These are phyloP conservation scores for Ambrosiella beaveri DNA, from an alignment of 2,329 filamentous ascomycete genomes.

Conservation along the genomic window DNA sequence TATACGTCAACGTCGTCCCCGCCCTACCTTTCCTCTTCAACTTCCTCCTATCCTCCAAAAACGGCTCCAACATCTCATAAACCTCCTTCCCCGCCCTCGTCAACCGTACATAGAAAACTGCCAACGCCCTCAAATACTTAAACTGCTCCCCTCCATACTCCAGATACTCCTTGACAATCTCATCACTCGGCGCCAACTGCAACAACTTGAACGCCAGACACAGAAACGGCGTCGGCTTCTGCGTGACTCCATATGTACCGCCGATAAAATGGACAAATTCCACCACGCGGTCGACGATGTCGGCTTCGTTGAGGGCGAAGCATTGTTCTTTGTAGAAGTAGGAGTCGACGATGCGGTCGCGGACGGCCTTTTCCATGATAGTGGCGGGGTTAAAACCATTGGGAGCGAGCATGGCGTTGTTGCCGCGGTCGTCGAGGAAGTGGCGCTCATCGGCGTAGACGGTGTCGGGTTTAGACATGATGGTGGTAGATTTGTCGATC, in stretches of 20 bases:
- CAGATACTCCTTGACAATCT: slow-evolving; percentile 65
- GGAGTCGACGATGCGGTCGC: slow-evolving; percentile 84
- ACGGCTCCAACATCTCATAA: slow-evolving; percentile 63
- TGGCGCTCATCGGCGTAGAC: slow-evolving; percentile 64
- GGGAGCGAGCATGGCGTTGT: slow-evolving; percentile 54
- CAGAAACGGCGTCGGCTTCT: slow-evolving; percentile 81
- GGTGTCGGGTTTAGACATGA: slow-evolving; percentile 21
- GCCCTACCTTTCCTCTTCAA: slow-evolving; percentile 58
- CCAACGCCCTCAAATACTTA: slow-evolving; percentile 77
- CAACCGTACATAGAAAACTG: slow-evolving; percentile 82
- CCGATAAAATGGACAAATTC: slow-evolving; percentile 69
- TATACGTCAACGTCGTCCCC: slow-evolving; percentile 57
- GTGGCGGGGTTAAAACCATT: slow-evolving; percentile 88
- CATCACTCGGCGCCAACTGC: slow-evolving; percentile 66
- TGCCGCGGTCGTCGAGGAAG: slow-evolving; percentile 84
- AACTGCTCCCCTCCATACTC: slow-evolving; percentile 57
- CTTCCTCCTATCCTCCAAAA: slow-evolving; percentile 68
- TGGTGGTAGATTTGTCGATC: neutral
- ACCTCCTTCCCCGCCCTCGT: slow-evolving; percentile 71
- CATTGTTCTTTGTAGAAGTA: slow-evolving; percentile 99
- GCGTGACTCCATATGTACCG: slow-evolving; percentile 68
- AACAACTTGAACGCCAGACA: slow-evolving; percentile 91
- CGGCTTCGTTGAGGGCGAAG: slow-evolving; percentile 75
- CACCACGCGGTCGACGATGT: slow-evolving; percentile 75
- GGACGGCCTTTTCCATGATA: slow-evolving; percentile 87